Base-by-base conservation (phyloP, 192 early-diverging fungal genomes). In the Ramicandelaber brevisporus region DNA sequence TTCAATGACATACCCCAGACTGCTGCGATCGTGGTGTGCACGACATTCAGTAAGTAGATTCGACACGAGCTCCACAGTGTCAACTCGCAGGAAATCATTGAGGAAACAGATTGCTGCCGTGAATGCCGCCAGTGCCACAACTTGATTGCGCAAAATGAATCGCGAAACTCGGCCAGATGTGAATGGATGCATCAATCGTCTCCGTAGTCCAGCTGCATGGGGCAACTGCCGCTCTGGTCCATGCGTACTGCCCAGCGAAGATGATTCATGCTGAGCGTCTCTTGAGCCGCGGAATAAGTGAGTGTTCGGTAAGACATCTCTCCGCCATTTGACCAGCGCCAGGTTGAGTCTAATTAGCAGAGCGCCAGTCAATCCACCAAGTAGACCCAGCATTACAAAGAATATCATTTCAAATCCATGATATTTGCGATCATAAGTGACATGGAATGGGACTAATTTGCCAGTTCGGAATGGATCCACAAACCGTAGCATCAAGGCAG, bases 381-480 rank as follows among this genome's bases (percentile, higher is more conserved):
- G 59, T 1, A 70, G 43, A 14, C 92, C 92, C 2, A 87, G 62
- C 6, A 86, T 21, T 2, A 87, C 43, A 37, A 83, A 90, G 29
- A 77, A 74, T 31, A 74, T 40, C 37, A 93, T 53, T 55, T 98
- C 92, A 44, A 98, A 95, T 12, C 68, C 49, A 48, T 89, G 78
- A 68, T 81, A 98, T 4, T 73, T 70, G 28, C 79, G 59, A 19
- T 84, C 74, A 40, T 88, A 87, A 4, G 68, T 60, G 19, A 86
- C 86, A 45, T 84, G 80, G 41, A 81, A 84, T 29, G 80, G 55
- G 1, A 80, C 79, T 19, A 84, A 55, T 46, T 84, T 84, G 32
- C 73, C 71, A 4, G 64, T 75, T 41, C 73, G 65, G 51, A 77
- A 84, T 5, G 79, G 79, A 38, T 84, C 65, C 22, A 60, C 43